Evolutionary conservation across 306 rosid species (phyloP), one percentile per base, ranked within the genome.

Genomic region (Cicer chorassanicum): DNA sequence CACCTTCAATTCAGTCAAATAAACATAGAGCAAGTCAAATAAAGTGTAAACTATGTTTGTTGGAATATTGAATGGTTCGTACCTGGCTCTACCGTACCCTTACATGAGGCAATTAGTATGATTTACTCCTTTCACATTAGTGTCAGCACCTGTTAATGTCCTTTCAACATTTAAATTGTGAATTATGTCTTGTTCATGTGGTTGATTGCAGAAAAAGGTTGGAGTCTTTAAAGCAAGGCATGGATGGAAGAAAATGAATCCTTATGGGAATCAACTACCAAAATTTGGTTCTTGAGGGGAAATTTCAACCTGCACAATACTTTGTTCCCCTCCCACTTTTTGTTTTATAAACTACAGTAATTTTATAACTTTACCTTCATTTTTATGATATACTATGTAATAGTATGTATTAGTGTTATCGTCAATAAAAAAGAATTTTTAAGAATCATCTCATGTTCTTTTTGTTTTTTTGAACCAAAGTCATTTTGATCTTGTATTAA

Each of bases 221-320:
- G 87, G 90, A 91, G 76, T 85, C 84, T 69, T 79, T 94, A 75
- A 94, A 88, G 80, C 86, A 82, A 71, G 96, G 98, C 69, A 82
- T 94, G 65, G 91, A 86, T 61, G 68, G 45, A 78, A 83, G 65
- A 18, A 51, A 55, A 83, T 14, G 72, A 81, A 80, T 81, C 78
- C 46, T 63, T 36, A 1, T 79, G 43, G 78, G 69, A 42, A 15
- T 73, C 83, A 29, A 45, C 82, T 14, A 14, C 80, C 57, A 72
- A 78, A 78, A 65, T 49, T 65, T 90, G 92, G 84, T 81, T 78
- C 84, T 81, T 40, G 34, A 41, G 48, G 5, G 8, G 50, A 64
- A 41, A 50, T 34, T 40, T 64, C 34, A 15, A 41, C 50, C 34
- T 5, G 68, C 68, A 62, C 81, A 51, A 18, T 43, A 68, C 54